Evolutionary conservation across 306 rosid species (phyloP).

Genomic region (Pueraria montana): DNA sequence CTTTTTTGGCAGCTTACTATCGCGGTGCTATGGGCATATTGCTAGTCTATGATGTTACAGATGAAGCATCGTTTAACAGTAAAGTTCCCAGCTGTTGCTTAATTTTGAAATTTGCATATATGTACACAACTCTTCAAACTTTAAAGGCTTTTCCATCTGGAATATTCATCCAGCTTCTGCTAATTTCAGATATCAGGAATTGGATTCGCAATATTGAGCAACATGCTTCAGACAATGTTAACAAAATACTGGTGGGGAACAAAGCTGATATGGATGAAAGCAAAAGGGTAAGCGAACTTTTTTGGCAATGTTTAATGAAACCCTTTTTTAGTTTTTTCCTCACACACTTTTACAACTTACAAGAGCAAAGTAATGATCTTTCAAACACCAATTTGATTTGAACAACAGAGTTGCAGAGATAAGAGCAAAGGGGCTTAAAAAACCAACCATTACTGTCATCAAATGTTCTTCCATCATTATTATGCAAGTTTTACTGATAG

Average conservation of each 20-base stretch:
- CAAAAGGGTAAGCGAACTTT: constrained; percentile 78
- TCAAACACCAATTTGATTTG: constrained; percentile 21
- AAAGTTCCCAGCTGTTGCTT: constrained; percentile 43
- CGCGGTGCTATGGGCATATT: constrained; percentile 99
- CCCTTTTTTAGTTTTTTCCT: not conserved
- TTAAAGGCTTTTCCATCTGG: constrained; percentile 12
- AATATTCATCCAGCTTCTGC: constrained; percentile 43
- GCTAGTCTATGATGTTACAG: constrained; percentile 96
- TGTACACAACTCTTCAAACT: constrained; percentile 33
- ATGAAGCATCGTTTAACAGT: constrained; percentile 98
- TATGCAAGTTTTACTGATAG: constrained; percentile 9
- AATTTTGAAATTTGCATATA: constrained; percentile 36
- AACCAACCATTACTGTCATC: not conserved
- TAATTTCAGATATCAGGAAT: constrained; percentile 83
- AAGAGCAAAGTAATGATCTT: constrained; percentile 14
- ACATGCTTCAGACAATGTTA: constrained; percentile 96
- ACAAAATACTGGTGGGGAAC: constrained; percentile 95
- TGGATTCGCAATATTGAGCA: constrained; percentile 99
- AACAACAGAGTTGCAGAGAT: constrained; percentile 29
- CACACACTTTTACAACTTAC: not conserved
- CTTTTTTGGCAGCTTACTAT: constrained; percentile 79
- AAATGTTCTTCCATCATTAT: constrained; percentile 27
- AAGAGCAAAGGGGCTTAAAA: constrained; percentile 14
- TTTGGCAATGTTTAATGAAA: constrained; percentile 28
- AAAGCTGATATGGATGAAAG: constrained; percentile 99